Percentiles rank a stretch among this genome's conserved stretches.
Conservation (phyloP, 2,329 filamentous ascomycete species). For the Colletotrichum sp. region DNA sequence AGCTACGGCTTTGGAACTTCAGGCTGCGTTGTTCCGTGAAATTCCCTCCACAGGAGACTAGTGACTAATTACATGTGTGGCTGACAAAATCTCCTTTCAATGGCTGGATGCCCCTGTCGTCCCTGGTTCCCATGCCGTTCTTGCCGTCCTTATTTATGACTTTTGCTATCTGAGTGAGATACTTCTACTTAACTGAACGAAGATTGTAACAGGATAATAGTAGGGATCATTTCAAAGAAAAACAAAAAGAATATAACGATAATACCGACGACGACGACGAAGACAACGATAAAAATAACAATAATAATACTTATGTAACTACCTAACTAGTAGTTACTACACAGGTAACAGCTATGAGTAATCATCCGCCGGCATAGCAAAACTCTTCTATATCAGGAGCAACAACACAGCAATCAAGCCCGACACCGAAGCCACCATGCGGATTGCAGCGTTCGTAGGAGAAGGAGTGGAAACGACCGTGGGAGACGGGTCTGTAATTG, state of each 20-base stretch:
- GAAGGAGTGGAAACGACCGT: neutral
- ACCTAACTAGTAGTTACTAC: neutral
- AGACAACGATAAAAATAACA: neutral
- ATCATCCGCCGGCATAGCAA: fast-evolving
- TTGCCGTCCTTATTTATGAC: neutral
- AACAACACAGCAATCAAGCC: neutral
- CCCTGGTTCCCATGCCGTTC: neutral
- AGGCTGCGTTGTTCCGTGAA: neutral
- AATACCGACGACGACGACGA: too few species aligned
- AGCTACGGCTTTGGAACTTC: too few species aligned
- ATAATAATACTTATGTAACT: neutral
- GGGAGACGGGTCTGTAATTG: neutral
- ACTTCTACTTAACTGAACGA: too few species aligned
- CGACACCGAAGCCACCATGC: neutral
- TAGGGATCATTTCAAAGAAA: too few species aligned
- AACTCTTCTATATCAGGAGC: fast-evolving
- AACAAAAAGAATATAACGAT: too few species aligned
- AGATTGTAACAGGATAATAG: fast-evolving
- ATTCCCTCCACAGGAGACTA: neutral
- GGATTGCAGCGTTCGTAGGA: neutral
- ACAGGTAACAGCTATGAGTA: neutral
- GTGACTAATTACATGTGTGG: neutral
- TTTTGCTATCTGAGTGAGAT: too few species aligned
- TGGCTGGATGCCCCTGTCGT: neutral
- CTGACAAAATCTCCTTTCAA: neutral